Evolutionary conservation across 116 monocot species (phyloP), one percentile per base, ranked within the genome.

Genomic region (Phalaenopsis hybrid): DNA sequence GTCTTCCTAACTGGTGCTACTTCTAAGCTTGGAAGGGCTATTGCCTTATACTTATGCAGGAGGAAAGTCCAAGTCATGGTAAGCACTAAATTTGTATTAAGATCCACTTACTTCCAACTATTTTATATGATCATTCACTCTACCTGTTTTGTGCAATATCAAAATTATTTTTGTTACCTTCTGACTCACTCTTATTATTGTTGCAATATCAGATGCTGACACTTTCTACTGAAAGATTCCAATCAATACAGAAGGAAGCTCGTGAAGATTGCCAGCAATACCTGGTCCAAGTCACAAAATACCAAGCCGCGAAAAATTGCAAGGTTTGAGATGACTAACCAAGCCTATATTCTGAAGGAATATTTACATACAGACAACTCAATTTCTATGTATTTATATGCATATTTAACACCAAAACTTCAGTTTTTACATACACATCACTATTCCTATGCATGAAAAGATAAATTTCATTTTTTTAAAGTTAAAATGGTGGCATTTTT

Each of bases 21-120:
- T 1, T 90, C 90, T 43, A 90, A 90, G 76, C 90, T 90, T 1
- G 90, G 90, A 23, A 67, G 90, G 10, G 90, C 90, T 2, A 90
- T 90, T 9, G 91, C 97, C 20, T 84, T 98, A 72, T 98, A 98
- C 83, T 85, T 98, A 7, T 90, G 91, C 89, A 43, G 77, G 68
- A 92, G 90, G 78, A 90, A 82, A 73, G 85, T 94, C 59, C 79
- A 89, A 4, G 93, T 97, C 76, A 37, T 97, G 87, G 97, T 97
- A 85, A 82, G 49, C 4, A 75, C 10, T 52, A 52, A 52, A 12
- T 52, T 52, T 12, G 1, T 52, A 13, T 65, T 25, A 65, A 65
- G 25, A 25, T 23, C 10, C 65, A 65, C 65, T 9, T 65, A 25
- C 25, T 23, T 65, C 23, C 5, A 23, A 23, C 12, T 65, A 65